Base-by-base conservation (phyloP, 108 stramenopile genomes). In the Discostella pseudostelligera region DNA sequence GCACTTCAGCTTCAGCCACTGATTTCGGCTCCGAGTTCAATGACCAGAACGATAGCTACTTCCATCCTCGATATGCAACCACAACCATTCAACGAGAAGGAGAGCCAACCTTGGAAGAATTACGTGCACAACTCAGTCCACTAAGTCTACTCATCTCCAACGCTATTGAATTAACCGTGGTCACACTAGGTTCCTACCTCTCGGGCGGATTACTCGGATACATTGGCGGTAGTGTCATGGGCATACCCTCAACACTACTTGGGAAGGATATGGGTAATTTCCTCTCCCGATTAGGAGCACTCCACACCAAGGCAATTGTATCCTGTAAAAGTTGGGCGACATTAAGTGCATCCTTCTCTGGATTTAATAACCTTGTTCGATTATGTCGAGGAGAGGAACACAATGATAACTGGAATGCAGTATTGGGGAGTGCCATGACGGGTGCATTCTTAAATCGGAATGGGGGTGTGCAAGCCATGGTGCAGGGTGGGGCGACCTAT, bases 401-500 rank as follows among this genome's bases (percentile, higher is more conserved):
- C 29, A 79, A 88, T 16, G 89, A 87, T 54, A 64, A 54, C 11
- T 89, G 88, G 92, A 93, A 83, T 62, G 64, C 81, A 9, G 61
- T 93, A 9, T 42, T 83, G 29, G 79, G 81, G 1, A 80, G 76
- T 69, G 85, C 83, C 0, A 51, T 84, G 10, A 81, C 87, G 8
- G 92, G 92, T 22, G 92, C 88, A 13, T 88, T 81, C 47, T 81
- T 93, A 50, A 83, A 80, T 60, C 66, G 88, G 43, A 55, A 58
- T 81, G 85, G 86, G 10, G 92, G 92, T 46, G 71, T 85, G 40
- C 79, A 81, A 56, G 87, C 81, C 22, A 93, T 93, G 92, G 1
- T 85, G 10, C 82, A 73, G 62, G 87, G 85, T 0, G 88, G 87
- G 36, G 50, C 83, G 7, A 78, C 83, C 10, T 93, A 89, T 70